Percentiles rank a stretch among this genome's conserved stretches.
Evolutionary conservation across 352 stramenopile genomes (phyloP).

Genomic region (Pythium oligandrum): DNA sequence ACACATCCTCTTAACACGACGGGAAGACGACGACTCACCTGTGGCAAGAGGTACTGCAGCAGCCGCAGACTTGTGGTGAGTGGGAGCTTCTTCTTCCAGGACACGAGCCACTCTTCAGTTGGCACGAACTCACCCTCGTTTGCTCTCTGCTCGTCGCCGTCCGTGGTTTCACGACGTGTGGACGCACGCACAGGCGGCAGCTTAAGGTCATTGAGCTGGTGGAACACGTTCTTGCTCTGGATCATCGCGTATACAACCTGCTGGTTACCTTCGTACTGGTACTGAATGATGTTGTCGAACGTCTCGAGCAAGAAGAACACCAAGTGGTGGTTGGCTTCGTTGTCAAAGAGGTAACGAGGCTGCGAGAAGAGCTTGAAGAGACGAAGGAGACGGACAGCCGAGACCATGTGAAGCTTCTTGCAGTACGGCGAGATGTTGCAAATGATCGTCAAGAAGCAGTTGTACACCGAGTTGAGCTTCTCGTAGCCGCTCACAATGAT

Average conservation of each 20-base stretch:
- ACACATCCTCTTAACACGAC: not conserved
- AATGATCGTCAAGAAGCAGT: conserved; percentile 98
- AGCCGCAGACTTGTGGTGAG: conserved; percentile 94
- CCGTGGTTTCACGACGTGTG: conserved; percentile 18
- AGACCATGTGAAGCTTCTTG: conserved; percentile 94
- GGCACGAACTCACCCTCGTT: conserved; percentile 59
- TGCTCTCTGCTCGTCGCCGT: conserved; percentile 9
- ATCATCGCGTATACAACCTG: conserved; percentile 98
- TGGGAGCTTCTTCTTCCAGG: conserved; percentile 93
- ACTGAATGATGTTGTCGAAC: conserved; percentile 99
- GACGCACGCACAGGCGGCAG: conserved; percentile 79
- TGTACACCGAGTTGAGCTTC: conserved; percentile 96
- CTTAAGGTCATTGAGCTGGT: conserved; percentile 86
- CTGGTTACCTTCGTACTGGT: conserved; percentile 96
- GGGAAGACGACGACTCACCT: conserved; percentile 29
- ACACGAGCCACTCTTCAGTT: conserved; percentile 92
- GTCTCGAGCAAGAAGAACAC: conserved; percentile 96
- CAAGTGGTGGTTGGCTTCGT: conserved; percentile 94
- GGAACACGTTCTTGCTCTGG: conserved; percentile 94
- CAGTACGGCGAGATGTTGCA: conserved; percentile 98
- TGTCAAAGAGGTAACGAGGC: conserved; percentile 91
- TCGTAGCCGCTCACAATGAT: conserved; percentile 97
- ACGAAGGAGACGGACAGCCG: conserved; percentile 94
- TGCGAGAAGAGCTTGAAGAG: conserved; percentile 97
- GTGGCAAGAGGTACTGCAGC: conserved; percentile 92